Evolutionary conservation across 352 stramenopile species (phyloP).

Genomic region (Elongisporangium undulatum): DNA sequence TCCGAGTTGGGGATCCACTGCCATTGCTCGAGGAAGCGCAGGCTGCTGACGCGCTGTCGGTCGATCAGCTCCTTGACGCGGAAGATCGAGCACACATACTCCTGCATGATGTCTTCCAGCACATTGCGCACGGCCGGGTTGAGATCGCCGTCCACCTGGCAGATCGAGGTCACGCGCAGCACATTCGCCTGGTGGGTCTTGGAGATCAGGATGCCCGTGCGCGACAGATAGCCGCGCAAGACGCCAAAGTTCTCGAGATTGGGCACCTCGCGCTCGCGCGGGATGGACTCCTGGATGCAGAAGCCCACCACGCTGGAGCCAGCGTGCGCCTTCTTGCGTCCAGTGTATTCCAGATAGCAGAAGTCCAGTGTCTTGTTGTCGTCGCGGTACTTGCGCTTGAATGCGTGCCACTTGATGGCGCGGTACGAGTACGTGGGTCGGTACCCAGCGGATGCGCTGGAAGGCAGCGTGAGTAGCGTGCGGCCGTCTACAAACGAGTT

Average conservation of each 20-base stretch:
- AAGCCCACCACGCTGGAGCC: slow-evolving; percentile 67
- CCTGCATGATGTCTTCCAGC: slow-evolving; percentile 62
- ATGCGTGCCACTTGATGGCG: slow-evolving; percentile 73
- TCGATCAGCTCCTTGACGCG: slow-evolving; percentile 48
- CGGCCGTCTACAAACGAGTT: slow-evolving; percentile 54
- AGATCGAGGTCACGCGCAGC: slow-evolving; percentile 62
- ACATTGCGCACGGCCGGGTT: slow-evolving; percentile 32
- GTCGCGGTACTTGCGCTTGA: slow-evolving; percentile 29
- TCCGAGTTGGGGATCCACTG: slow-evolving; percentile 74
- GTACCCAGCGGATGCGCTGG: slow-evolving; percentile 9
- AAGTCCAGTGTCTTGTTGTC: slow-evolving; percentile 57
- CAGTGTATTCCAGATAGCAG: slow-evolving; percentile 71
- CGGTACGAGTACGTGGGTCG: slow-evolving; percentile 49
- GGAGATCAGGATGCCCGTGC: slow-evolving; percentile 65
- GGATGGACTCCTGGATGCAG: slow-evolving; percentile 68
- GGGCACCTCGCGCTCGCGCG: slow-evolving; percentile 53
- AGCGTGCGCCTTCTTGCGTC: slow-evolving; percentile 39
- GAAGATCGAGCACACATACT: slow-evolving; percentile 37
- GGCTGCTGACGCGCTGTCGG: slow-evolving; percentile 57
- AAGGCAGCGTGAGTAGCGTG: slow-evolving; percentile 60
- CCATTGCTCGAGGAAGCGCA: slow-evolving; percentile 75
- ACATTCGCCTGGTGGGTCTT: slow-evolving; percentile 53
- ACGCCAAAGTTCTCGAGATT: slow-evolving; percentile 59
- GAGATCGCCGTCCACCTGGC: slow-evolving; percentile 64
- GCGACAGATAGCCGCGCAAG: slow-evolving; percentile 40